Conservation (phyloP, 148 eudicot genomes). For the Amaranthus palmeri region DNA sequence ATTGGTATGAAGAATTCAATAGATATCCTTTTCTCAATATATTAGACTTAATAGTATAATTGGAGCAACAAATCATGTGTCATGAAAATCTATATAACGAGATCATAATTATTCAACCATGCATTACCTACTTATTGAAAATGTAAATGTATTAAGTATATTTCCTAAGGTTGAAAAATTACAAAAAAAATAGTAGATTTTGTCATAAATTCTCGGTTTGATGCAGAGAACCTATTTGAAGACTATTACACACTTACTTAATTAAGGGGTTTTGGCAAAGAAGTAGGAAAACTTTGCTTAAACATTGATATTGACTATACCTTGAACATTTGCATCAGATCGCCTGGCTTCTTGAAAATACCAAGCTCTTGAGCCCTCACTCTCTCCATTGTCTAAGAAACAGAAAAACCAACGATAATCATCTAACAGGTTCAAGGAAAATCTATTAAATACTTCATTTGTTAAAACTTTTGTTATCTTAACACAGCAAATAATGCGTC, state of each 20-base stretch:
- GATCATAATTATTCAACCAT: background rate
- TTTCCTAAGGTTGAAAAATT: too few species aligned
- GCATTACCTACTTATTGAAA: background rate
- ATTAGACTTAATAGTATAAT: background rate
- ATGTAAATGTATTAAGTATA: background rate
- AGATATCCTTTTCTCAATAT: background rate
- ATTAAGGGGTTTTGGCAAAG: background rate
- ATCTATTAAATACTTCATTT: background rate
- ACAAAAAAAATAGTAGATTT: too few species aligned
- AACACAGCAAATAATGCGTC: background rate
- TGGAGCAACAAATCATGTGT: background rate
- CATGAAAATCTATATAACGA: background rate
- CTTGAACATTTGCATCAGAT: constrained; percentile 86
- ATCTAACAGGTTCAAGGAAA: background rate
- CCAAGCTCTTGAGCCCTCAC: constrained; percentile 84
- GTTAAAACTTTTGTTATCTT: background rate
- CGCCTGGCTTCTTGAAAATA: constrained; percentile 79
- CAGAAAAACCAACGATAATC: constrained; percentile 16
- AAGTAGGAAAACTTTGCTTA: too few species aligned
- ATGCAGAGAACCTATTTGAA: too few species aligned
- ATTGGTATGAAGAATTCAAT: background rate
- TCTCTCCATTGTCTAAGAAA: constrained; percentile 91
- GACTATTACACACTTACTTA: too few species aligned
- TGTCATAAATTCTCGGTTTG: too few species aligned
- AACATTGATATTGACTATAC: constrained; percentile 27